phyloP scores from a whole-genome alignment of 2,329 filamentous ascomycete species.

The Cercospora sp. region DNA sequence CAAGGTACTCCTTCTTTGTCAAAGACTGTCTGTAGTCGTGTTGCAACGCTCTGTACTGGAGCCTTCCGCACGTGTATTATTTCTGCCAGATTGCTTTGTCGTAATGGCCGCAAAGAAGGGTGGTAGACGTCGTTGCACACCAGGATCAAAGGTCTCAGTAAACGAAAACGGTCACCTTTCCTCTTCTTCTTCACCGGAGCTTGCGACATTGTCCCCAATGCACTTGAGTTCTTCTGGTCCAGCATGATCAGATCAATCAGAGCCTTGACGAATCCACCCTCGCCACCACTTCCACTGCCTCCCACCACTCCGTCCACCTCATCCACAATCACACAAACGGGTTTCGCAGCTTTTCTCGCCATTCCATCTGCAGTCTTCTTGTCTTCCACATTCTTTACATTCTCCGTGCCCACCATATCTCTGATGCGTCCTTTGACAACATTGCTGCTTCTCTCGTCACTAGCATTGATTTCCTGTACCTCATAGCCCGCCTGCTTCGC shows the following conservation, averaged over 20 bases:
- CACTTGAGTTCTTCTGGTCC: conserved; percentile 75
- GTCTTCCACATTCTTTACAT: conserved; percentile 70
- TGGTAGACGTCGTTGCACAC: conserved; percentile 99
- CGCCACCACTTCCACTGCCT: conserved; percentile 70
- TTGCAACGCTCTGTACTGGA: conserved; percentile 79
- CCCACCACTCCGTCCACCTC: conserved; percentile 93
- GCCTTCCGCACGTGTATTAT: conserved; percentile 90
- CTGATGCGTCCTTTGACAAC: conserved; percentile 89
- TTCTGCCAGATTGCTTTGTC: conserved; percentile 83
- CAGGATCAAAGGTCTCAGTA: conserved; percentile 84
- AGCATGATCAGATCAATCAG: conserved; percentile 84
- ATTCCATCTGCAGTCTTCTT: conserved; percentile 53
- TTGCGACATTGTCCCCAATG: conserved; percentile 39
- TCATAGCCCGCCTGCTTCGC: conserved; percentile 95
- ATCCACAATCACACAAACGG: conserved; percentile 91
- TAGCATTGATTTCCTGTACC: conserved; percentile 95
- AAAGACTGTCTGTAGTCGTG: conserved; percentile 79
- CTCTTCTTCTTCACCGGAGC: conserved; percentile 52
- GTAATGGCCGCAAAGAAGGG: conserved; percentile 77
- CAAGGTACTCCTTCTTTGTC: conserved; percentile 84
- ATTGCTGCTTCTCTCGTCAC: conserved; percentile 84
- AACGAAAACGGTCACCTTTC: conserved; percentile 81
- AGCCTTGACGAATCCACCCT: conserved; percentile 93
- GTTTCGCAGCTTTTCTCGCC: conserved; percentile 72
- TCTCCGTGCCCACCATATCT: conserved; percentile 91